phyloP scores from a whole-genome alignment of 331 rosid genomes.

The Rhamnella rubrinervis region DNA sequence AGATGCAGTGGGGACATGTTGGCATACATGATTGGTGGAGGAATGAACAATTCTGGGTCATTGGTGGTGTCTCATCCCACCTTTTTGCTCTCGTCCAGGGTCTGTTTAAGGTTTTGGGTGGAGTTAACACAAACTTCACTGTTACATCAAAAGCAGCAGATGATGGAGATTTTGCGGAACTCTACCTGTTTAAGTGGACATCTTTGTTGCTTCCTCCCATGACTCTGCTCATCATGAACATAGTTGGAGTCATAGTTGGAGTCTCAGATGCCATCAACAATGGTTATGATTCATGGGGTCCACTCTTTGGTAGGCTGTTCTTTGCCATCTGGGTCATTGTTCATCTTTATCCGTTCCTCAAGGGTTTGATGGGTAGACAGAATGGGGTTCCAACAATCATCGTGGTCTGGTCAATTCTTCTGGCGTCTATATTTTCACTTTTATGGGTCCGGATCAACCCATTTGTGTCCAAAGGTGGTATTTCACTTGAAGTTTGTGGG shows the following conservation, averaged over 20 bases:
- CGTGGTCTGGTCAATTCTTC: constrained; percentile 82
- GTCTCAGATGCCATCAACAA: constrained; percentile 72
- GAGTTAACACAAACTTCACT: constrained; percentile 64
- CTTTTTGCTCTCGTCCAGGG: constrained; percentile 68
- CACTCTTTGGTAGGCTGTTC: constrained; percentile 66
- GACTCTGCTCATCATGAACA: constrained; percentile 63
- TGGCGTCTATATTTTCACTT: constrained; percentile 70
- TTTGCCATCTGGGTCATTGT: constrained; percentile 76
- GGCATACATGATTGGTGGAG: constrained; percentile 89
- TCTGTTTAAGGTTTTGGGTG: constrained; percentile 69
- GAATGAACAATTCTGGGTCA: constrained; percentile 88
- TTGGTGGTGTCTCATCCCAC: constrained; percentile 75
- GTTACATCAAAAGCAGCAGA: constrained; percentile 54
- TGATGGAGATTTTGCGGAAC: constrained; percentile 47
- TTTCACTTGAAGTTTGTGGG: constrained; percentile 78
- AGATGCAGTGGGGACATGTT: constrained; percentile 88
- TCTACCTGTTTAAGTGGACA: constrained; percentile 69
- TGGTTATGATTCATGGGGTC: constrained; percentile 81
- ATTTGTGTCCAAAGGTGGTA: constrained; percentile 56
- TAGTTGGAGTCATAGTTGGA: constrained; percentile 72
- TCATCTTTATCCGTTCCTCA: constrained; percentile 83
- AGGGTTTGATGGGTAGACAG: constrained; percentile 64
- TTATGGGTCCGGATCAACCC: constrained; percentile 93
- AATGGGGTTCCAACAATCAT: constrained; percentile 80
- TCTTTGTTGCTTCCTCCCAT: constrained; percentile 69